Conservation (phyloP, 2,329 filamentous ascomycete genomes). For the Calonectria leucothoes region DNA sequence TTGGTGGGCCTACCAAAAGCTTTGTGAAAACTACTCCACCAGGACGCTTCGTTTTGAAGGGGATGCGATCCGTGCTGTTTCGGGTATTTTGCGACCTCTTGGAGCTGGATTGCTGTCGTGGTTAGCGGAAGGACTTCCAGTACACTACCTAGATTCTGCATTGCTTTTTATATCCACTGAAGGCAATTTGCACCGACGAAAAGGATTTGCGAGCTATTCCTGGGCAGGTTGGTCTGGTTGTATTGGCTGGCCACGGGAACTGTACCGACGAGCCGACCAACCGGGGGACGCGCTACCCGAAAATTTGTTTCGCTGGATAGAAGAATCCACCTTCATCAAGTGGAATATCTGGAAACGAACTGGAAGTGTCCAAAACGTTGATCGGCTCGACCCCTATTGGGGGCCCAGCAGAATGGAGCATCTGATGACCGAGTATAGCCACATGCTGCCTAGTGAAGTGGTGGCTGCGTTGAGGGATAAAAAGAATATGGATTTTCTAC, state of each 20-base stretch:
- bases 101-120: background rate
- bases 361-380: background rate
- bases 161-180: background rate
- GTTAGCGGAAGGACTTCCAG: background rate
- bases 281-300: background rate
- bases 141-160: background rate
- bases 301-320: conserved; percentile 15
- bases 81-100: conserved; percentile 18
- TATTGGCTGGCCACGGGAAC: conserved; percentile 14
- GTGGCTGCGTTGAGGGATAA: no score
- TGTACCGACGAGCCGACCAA: background rate
- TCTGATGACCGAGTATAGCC: background rate
- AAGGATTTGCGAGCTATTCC: conserved; percentile 29
- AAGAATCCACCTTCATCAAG: conserved; percentile 6
- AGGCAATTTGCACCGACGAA: conserved; percentile 3
- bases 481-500: no score
- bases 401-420: background rate
- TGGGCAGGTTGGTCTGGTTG: conserved; percentile 28
- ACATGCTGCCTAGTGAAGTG: background rate
- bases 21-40: conserved; percentile 24
- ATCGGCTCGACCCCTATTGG: background rate
- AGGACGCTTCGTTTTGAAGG: conserved; percentile 18
- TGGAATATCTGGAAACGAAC: conserved; percentile 9
- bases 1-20: conserved; percentile 6
- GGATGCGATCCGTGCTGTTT: conserved; percentile 19